A percentile compares a stretch with the other conserved stretches of the same genome.
phyloP scores from a whole-genome alignment of 176 grass and related monocot genomes.

The Chrysopogon serrulatus region DNA sequence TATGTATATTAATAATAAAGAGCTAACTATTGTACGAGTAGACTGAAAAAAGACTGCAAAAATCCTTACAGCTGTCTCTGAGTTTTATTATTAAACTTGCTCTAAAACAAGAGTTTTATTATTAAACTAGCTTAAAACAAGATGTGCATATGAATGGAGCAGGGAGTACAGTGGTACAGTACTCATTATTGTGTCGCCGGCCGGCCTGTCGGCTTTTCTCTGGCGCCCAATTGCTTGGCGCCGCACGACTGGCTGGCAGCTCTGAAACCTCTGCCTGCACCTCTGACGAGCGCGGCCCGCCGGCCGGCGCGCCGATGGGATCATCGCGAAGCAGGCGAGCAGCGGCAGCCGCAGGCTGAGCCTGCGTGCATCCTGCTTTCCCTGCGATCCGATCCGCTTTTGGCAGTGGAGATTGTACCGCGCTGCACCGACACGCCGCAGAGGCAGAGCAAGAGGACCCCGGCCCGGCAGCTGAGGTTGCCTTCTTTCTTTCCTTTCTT shows the following conservation, averaged over 20 bases:
- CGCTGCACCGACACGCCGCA: not conserved
- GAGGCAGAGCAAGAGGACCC: not conserved
- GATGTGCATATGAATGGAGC: too few relatives aligned
- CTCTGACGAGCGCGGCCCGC: not conserved
- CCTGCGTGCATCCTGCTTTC: not conserved
- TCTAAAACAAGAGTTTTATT: too few relatives aligned
- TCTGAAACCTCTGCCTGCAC: not conserved
- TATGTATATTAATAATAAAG: too few relatives aligned
- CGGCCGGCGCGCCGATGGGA: not conserved
- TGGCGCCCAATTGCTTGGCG: not conserved
- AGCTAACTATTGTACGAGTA: too few relatives aligned
- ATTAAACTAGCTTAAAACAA: too few relatives aligned
- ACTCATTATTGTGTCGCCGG: not conserved
- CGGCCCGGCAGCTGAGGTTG: too few relatives aligned
- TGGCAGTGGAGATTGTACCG: slow-evolving; percentile 14
- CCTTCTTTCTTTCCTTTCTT: too few relatives aligned
- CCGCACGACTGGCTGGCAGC: not conserved
- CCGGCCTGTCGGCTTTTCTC: not conserved
- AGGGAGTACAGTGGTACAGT: too few relatives aligned
- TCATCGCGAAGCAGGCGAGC: not conserved
- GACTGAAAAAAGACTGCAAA: too few relatives aligned
- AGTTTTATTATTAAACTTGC: too few relatives aligned
- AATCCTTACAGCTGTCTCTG: too few relatives aligned
- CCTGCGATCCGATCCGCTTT: slow-evolving; percentile 11
- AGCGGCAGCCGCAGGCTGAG: not conserved